Evolutionary conservation across 2,329 filamentous ascomycete species (phyloP).

Genomic region (Neurospora crassa): DNA sequence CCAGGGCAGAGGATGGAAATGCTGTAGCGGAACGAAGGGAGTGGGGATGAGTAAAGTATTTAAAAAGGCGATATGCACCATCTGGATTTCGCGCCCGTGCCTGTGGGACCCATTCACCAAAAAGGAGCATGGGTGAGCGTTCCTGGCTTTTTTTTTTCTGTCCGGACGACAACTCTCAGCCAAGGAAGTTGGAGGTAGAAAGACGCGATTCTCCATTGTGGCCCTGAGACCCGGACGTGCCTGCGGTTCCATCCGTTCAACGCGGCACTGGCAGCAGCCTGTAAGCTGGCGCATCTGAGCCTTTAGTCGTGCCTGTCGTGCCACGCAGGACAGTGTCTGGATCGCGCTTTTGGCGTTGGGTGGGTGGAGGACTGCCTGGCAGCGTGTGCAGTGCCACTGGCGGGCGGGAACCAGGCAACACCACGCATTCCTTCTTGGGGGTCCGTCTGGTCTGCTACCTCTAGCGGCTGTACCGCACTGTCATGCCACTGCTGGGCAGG

Average conservation of each 20-base stretch:
- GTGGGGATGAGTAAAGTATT: not conserved
- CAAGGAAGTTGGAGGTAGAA: not conserved
- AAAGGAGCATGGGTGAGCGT: not conserved
- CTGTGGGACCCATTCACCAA: not conserved
- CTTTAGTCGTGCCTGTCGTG: not conserved
- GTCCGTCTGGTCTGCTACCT: not conserved
- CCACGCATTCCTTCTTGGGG: not conserved
- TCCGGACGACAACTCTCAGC: not conserved
- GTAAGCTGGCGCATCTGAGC: not conserved
- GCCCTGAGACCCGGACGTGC: not conserved
- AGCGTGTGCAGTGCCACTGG: too few species aligned
- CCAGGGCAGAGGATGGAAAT: not conserved
- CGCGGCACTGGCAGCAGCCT: not conserved
- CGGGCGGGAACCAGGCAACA: not conserved
- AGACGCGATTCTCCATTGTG: not conserved
- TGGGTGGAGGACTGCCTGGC: not conserved
- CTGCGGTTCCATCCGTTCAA: not conserved
- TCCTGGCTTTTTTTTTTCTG: not conserved
- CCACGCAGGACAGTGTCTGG: not conserved
- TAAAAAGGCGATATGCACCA: not conserved
- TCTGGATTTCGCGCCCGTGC: not conserved
- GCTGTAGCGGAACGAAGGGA: not conserved
- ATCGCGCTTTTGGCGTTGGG: not conserved
- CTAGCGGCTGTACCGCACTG: not conserved
- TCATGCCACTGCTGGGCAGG: not conserved